Base-by-base conservation (phyloP, 129 eudicot species). In the Tagetes erecta region DNA sequence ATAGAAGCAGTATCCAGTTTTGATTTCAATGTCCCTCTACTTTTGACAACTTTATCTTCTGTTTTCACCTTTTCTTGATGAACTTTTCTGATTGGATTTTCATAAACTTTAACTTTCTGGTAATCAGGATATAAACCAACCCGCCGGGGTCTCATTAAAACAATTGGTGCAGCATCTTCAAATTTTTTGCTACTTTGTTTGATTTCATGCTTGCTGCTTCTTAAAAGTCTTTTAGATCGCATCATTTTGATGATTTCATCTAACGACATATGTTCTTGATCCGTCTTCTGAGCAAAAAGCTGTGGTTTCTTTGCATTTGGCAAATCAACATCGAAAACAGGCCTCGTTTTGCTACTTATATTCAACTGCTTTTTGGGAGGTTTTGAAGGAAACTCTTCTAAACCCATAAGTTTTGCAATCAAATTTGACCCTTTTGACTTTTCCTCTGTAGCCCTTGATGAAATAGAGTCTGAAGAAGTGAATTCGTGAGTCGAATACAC, bases 391-490 rank as follows among this genome's bases (percentile, higher is more conserved):
- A 81, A 30, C 39, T 85, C 90, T 52, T 91, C 97, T 11, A 91
- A 58, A 51, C 97, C 97, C 97, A 92, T 92, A 41, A 92, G 96
- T 84, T 83, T 92, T 37, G 92, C 92, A 39, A 92, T 76, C 78
- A 84, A 71, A 80, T 86, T 92, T 40, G 92, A 77, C 14, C 81
- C 76, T 46, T 85, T 85, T 53, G 83, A 75, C 83, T 77, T 88
- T 68, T 82, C 86, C 70, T 79, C 80, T 12, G 64, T 80, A 53
- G 79, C 76, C 69, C 78, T 77, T 6, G 89, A 82, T 53, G 91
- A 71, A 38, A 82, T 42, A 34, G 87, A 83, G 33, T 84, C 94
- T 5, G 86, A 86, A 51, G 91, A 88, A 20, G 80, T 86, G 68
- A 85, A 90, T 13, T 84, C 89, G 11, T 84, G 83, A 66, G 91